phyloP scores from a whole-genome alignment of 805 yeast genomes.

The Candida vaughaniae region DNA sequence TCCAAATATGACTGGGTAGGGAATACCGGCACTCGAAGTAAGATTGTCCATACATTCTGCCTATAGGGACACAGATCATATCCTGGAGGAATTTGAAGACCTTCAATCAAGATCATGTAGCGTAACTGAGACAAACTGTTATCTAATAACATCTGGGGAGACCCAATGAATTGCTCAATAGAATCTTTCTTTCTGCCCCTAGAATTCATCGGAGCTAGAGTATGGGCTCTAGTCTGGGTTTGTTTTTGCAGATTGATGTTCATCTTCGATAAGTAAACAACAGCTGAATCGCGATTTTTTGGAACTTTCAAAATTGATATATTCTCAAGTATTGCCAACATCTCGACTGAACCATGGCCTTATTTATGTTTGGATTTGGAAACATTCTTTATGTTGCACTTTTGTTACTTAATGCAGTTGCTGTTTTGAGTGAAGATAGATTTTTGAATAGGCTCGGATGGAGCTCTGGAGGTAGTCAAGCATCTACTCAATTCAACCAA shows the following conservation, averaged over 20 bases:
- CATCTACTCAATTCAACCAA: constrained; percentile 22
- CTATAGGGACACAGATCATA: constrained; percentile 65
- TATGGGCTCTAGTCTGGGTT: constrained; percentile 3
- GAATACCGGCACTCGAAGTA: constrained; percentile 61
- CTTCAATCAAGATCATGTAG: constrained; percentile 42
- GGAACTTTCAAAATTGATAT: too few species aligned
- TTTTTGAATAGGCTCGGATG: constrained; percentile 61
- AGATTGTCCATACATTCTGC: constrained; percentile 76
- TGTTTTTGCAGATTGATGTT: too few species aligned
- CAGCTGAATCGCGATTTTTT: too few species aligned
- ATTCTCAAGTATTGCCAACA: too few species aligned
- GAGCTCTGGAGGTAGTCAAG: constrained; percentile 19
- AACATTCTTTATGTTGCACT: constrained; percentile 54
- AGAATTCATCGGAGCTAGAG: too few species aligned
- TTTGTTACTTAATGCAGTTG: constrained; percentile 71
- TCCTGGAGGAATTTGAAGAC: constrained; percentile 39
- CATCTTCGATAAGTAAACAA: too few species aligned
- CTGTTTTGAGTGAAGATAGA: constrained; percentile 77
- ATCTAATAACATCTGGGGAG: constrained; percentile 34
- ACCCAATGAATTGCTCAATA: constrained; percentile 37
- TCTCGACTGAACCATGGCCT: constrained; percentile 10
- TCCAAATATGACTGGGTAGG: constrained; percentile 55
- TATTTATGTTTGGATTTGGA: constrained; percentile 58
- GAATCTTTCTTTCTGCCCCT: constrained; percentile 35
- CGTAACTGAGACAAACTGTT: constrained; percentile 34